Conservation (phyloP, 371 early-diverging fungal species). For the Actinomucor elegans region DNA sequence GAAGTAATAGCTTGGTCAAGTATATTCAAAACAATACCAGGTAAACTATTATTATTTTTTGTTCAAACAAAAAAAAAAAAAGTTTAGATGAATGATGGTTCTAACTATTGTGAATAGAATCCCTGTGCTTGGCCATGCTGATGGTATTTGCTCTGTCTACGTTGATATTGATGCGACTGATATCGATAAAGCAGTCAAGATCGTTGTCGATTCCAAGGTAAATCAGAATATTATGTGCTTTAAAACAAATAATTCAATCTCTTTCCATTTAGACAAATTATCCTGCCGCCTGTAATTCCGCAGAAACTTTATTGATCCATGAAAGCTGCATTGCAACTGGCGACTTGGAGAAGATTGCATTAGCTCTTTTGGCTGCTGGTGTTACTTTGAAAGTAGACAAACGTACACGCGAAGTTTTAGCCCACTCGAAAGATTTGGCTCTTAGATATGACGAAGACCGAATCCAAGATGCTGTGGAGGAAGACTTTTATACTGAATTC, state of each 20-base stretch:
- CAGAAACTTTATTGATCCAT: slow-evolving; percentile 91
- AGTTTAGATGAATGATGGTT: not conserved
- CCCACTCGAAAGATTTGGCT: slow-evolving; percentile 4
- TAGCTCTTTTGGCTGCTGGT: slow-evolving; percentile 51
- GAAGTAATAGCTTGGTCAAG: slow-evolving; percentile 86
- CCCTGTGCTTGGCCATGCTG: slow-evolving; percentile 98
- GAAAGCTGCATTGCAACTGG: slow-evolving; percentile 48
- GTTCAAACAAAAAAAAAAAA: not conserved
- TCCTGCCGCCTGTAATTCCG: slow-evolving; percentile 95
- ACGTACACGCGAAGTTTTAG: slow-evolving; percentile 27
- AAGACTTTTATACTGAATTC: slow-evolving; percentile 89
- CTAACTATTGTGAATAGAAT: slow-evolving; percentile 61
- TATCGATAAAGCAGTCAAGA: slow-evolving; percentile 66
- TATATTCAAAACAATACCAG: slow-evolving; percentile 89
- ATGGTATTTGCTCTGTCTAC: slow-evolving; percentile 92
- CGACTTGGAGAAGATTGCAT: slow-evolving; percentile 51
- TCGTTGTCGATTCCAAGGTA: slow-evolving; percentile 90
- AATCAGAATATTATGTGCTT: not conserved
- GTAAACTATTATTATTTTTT: no score
- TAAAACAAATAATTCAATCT: not conserved
- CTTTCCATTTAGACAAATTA: slow-evolving; percentile 68
- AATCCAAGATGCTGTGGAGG: slow-evolving; percentile 30
- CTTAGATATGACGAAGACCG: slow-evolving; percentile 18
- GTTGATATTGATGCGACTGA: slow-evolving; percentile 86
- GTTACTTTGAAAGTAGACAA: slow-evolving; percentile 68